phyloP scores from a whole-genome alignment of 306 rosid species.

The Inga laurina region DNA sequence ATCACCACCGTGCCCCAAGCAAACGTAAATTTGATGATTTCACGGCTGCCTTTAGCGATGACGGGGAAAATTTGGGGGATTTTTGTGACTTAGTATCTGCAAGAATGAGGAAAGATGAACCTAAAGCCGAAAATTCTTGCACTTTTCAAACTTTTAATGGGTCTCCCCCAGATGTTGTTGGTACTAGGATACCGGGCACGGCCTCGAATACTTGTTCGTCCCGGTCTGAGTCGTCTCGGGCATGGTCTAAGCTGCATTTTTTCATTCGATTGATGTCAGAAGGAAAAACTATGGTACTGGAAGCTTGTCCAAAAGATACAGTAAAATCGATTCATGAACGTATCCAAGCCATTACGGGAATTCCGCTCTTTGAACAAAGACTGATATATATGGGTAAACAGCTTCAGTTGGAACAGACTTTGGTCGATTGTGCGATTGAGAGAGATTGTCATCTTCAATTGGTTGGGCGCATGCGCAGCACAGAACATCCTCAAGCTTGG shows the following conservation, averaged over 20 bases:
- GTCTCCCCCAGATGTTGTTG: conserved; percentile 14
- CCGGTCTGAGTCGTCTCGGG: conserved; percentile 24
- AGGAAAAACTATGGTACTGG: conserved; percentile 60
- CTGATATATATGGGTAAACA: conserved; percentile 78
- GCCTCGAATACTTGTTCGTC: conserved; percentile 24
- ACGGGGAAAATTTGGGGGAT: conserved; percentile 43
- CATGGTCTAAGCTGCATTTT: conserved; percentile 53
- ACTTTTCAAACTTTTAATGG: neutral
- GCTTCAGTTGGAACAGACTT: conserved; percentile 80
- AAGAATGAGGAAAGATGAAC: conserved; percentile 70
- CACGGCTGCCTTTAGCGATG: conserved; percentile 50
- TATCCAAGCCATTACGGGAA: conserved; percentile 52
- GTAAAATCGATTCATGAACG: conserved; percentile 71
- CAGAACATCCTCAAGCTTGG: conserved; percentile 82
- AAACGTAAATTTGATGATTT: conserved; percentile 81
- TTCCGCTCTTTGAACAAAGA: conserved; percentile 74
- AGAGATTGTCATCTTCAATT: conserved; percentile 66
- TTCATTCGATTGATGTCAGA: conserved; percentile 64
- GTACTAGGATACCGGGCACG: conserved; percentile 42
- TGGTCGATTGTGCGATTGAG: conserved; percentile 64
- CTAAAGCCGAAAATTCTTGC: conserved; percentile 48
- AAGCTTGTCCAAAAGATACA: conserved; percentile 55
- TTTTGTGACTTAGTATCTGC: conserved; percentile 49
- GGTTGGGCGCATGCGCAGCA: conserved; percentile 83
- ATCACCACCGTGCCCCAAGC: conserved; percentile 44